Base-by-base conservation (phyloP, 352 stramenopile species). In the Paralagenidium karlingii region DNA sequence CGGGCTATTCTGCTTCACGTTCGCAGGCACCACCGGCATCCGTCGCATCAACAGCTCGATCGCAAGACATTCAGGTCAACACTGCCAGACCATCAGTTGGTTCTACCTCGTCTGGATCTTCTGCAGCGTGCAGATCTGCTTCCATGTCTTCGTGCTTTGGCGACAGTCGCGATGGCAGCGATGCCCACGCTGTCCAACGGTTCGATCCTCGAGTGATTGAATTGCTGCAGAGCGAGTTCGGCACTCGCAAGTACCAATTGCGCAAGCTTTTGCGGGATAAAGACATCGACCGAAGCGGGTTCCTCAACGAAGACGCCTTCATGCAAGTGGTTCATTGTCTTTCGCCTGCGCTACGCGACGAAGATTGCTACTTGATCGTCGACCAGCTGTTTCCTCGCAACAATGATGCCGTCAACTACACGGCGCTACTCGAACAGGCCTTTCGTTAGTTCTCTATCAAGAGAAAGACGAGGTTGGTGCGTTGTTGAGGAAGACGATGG, bases 331-430 rank as follows among this genome's bases (percentile, higher is more conserved):
- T 89, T 34, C 31, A 71, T 40, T 60, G 56, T 6, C 43, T 88
- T 19, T 62, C 77, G 26, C 67, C 68, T 12, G 40, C 49, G 24
- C 56, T 91, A 15, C 71, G 63, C 6, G 75, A 91, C 29, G 59
- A 84, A 16, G 73, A 88, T 42, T 69, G 60, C 36, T 91, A 87
- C 45, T 21, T 68, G 33, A 63, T 91, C 33, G 75, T 68, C 1
- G 68, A 80, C 30, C 60, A 45, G 8, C 83, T 78, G 39, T 88
- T 89, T 40, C 65, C 75, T n/a, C 75, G 60, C 25, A 81, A 74
- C 46, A 83, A 85, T 45, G 60, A 52, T 39, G 40, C 45, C n/a
- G 39, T 91, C 8, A 61, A 87, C 42, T 92, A 92, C 46, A 28
- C 49, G 7, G 49, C 68, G 25, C 48, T 92, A 20, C 63, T 88